Evolutionary conservation across 1,139 yeast species (phyloP), one percentile per base, ranked within the genome.

Genomic region (Pichia sp.): DNA sequence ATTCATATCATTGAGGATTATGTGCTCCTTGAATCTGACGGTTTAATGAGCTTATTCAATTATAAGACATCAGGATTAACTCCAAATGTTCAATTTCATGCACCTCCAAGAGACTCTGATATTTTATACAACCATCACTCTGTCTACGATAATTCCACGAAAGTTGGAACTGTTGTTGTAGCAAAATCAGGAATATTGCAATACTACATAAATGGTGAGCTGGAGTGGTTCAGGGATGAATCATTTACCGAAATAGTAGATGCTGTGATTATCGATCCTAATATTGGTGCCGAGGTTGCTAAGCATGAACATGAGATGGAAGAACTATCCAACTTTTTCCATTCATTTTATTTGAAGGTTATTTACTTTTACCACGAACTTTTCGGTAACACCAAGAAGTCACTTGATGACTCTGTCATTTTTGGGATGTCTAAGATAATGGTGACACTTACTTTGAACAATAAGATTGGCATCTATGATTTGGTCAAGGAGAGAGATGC

Each of bases 371-470:
- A n/a, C n/a, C n/a, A n/a, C n/a, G n/a, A n/a, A n/a, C n/a, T n/a
- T n/a, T n/a, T n/a, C n/a, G n/a, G n/a, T n/a, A 25, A 25, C 6
- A 12, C 9, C 6, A 9, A 5, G 17, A 7, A 25, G 10, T 11
- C 18, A 14, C 17, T 9, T n/a, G 10, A 14, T 14, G 16, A 15
- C 16, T 9, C 14, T 15, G 27, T 29, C n/a, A 51, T 58, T 17
- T 75, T 74, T 59, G 82, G 82, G 0, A 65, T 72, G 40, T 53
- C 62, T 18, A 74, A 77, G 47, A 52, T 56, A 9, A 51, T 77
- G 24, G 59, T 75, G 3, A 62, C 66, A 1, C 64, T 68, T 3
- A 66, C 77, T 1, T 48, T 50, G 12, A 49, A 53, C 23, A 75
- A 74, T 5, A 59, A 61, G 31, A 41, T 72, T 3, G 56, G 63